These are phyloP conservation scores for Pseudoscleropodium purum DNA, from an alignment of 225 moss, liverwort and hornwort species.

Conservation along the genomic window DNA sequence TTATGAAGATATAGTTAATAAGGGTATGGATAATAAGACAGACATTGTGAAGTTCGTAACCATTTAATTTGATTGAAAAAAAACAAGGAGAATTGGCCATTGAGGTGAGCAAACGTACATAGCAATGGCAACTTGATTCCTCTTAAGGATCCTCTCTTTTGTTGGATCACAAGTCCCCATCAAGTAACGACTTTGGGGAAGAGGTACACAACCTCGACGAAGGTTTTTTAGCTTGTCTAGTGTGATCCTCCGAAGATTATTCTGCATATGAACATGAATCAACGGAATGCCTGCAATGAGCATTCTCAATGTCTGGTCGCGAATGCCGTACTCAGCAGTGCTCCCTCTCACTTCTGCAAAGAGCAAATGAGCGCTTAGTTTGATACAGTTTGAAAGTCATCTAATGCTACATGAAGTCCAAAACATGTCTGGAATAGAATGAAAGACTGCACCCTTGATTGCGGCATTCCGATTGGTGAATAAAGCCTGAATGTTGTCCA, in stretches of 20 bases:
- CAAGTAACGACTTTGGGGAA: constrained; percentile 23
- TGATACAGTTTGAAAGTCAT: neutral
- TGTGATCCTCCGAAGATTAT: constrained; percentile 11
- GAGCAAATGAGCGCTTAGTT: neutral
- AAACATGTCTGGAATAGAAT: neutral
- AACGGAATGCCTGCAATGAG: constrained; percentile 39
- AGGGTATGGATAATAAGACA: neutral
- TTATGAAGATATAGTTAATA: neutral
- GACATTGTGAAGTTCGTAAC: neutral
- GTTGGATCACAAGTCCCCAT: constrained; percentile 75
- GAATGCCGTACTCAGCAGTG: neutral
- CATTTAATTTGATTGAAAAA: neutral
- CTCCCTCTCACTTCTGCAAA: constrained; percentile 20
- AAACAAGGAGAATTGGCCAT: neutral
- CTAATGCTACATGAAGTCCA: neutral
- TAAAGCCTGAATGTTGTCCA: constrained; percentile 12
- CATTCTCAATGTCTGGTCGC: constrained; percentile 31
- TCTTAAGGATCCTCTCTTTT: constrained; percentile 21
- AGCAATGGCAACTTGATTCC: constrained; percentile 46
- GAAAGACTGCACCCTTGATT: constrained; percentile 5
- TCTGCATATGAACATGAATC: constrained; percentile 28
- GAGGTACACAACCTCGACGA: constrained; percentile 34
- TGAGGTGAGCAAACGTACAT: constrained; percentile 12
- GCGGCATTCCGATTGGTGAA: constrained; percentile 19
- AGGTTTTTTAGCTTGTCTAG: constrained; percentile 15